These are phyloP conservation scores for Jaapia argillacea DNA, from an alignment of 768 basidiomycete species.

Conservation along the genomic window DNA sequence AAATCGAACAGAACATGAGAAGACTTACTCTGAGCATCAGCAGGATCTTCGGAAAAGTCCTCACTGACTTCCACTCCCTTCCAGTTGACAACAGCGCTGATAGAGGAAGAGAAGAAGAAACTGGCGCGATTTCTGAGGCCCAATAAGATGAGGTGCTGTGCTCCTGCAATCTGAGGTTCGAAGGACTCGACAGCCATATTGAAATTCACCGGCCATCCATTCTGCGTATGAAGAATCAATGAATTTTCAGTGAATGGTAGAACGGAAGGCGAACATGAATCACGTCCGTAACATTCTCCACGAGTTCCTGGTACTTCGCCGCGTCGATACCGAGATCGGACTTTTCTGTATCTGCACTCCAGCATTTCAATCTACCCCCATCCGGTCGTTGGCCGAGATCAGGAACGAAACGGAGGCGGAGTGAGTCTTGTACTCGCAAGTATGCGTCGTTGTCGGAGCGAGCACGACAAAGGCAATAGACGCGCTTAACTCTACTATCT, in stretches of 20 bases:
- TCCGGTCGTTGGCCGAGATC: too few relatives aligned
- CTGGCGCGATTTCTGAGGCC: conserved; percentile 26
- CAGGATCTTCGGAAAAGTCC: too few relatives aligned
- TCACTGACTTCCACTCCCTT: conserved; percentile 20
- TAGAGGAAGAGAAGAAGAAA: conserved; percentile 45
- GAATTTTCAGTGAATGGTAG: neutral
- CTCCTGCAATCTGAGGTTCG: conserved; percentile 38
- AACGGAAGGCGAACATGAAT: conserved; percentile 27
- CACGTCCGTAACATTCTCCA: conserved; percentile 27
- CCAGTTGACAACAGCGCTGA: conserved; percentile 28
- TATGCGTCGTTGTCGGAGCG: conserved; percentile 31
- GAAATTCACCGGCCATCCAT: conserved; percentile 52
- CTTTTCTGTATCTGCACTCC: conserved; percentile 31
- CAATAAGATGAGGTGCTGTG: conserved; percentile 39
- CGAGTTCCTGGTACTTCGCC: conserved; percentile 25
- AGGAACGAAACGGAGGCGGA: too few relatives aligned
- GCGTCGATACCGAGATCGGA: conserved; percentile 30
- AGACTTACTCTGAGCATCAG: too few relatives aligned
- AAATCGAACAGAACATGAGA: too few relatives aligned
- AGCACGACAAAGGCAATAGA: conserved; percentile 44
- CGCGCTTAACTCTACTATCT: conserved; percentile 24
- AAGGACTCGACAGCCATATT: conserved; percentile 33
- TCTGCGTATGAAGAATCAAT: conserved; percentile 19
- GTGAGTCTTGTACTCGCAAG: conserved; percentile 29
- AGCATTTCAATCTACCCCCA: too few relatives aligned